Evolutionary conservation across 257 asterid species (phyloP), one percentile per base, ranked within the genome.

Genomic region (Nemophila menziesii): DNA sequence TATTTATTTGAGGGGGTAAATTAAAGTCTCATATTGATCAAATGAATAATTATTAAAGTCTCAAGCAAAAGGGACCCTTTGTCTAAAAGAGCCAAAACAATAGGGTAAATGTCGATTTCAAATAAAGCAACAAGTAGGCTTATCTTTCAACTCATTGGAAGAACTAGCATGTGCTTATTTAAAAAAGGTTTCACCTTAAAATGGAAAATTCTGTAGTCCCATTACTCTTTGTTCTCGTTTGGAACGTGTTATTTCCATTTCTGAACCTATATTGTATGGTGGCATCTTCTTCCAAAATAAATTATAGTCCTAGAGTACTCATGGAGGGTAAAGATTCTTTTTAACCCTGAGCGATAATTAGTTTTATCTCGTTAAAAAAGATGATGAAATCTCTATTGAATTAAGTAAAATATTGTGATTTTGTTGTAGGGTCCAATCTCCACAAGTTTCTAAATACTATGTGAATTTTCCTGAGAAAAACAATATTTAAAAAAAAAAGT

Each of bases 81-180:
- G 53, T 23, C 52, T 20, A 27, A 40, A 42, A 58, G 56, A 45
- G 59, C 48, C 64, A 60, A 65, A 58, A 54, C 54, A 70, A 46
- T 61, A 57, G 19, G 93, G 77, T 56, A 67, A 61, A 18, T 57
- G 84, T 77, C 85, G 8, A 61, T 24, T 69, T 79, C 86, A 69
- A 68, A 33, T 7, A 29, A 26, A 40, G 43, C 60, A 56, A 70
- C 78, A 68, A 63, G 20, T 69, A 52, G 74, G 66, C 46, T 59
- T 55, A 37, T 33, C 46, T 71, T 71, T 62, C 63, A 70, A 59
- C 54, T 62, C 51, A 56, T 43, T 43, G 69, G 66, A 65, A 62
- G 48, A 43, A 33, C 39, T 53, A 61, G 54, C 89, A 81, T 67
- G 89, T 75, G 92, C 69, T 58, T 16, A 48, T 66, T 33, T 57